Conservation (phyloP, 495 filamentous ascomycete genomes). For the Acidomyces sp. region DNA sequence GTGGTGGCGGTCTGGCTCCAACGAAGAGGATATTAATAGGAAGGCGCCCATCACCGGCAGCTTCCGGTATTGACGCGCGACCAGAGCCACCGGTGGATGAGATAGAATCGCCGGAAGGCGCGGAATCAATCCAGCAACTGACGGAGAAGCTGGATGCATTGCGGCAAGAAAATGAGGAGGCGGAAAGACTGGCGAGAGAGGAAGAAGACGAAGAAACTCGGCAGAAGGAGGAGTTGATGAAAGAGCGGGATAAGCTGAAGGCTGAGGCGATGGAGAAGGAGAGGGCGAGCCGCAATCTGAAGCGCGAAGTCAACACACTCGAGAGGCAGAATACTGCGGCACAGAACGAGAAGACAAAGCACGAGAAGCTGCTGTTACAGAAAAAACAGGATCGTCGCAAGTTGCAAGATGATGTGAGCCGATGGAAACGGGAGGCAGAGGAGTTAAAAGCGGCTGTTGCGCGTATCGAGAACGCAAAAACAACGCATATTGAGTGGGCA, state of each 20-base stretch:
- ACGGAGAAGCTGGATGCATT: constrained; percentile 38
- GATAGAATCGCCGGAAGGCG: constrained; percentile 30
- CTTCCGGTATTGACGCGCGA: constrained; percentile 42
- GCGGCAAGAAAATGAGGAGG: constrained; percentile 26
- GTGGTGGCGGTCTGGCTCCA: too few species aligned
- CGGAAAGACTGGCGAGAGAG: constrained; percentile 40
- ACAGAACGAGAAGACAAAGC: constrained; percentile 63
- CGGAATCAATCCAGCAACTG: constrained; percentile 37
- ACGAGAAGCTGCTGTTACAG: constrained; percentile 52
- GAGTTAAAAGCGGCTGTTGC: constrained; percentile 38
- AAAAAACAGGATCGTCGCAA: constrained; percentile 51
- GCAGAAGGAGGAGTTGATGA: constrained; percentile 43
- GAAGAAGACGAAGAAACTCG: constrained; percentile 63
- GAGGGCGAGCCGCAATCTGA: constrained; percentile 66
- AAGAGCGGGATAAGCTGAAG: constrained; percentile 59
- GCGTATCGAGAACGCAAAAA: constrained; percentile 37
- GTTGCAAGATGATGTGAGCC: constrained; percentile 44
- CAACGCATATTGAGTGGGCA: constrained; percentile 33
- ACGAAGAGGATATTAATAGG: constrained; percentile 55
- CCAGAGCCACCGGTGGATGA: constrained; percentile 20
- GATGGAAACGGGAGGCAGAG: constrained; percentile 43
- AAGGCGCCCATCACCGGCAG: constrained; percentile 64
- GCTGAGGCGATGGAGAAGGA: constrained; percentile 72
- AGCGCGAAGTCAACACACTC: constrained; percentile 63
- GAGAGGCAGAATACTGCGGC: constrained; percentile 76